Evolutionary conservation across 176 grass and related monocot species (phyloP), one percentile per base, ranked within the genome.

Genomic region (Lolium multiflorum): DNA sequence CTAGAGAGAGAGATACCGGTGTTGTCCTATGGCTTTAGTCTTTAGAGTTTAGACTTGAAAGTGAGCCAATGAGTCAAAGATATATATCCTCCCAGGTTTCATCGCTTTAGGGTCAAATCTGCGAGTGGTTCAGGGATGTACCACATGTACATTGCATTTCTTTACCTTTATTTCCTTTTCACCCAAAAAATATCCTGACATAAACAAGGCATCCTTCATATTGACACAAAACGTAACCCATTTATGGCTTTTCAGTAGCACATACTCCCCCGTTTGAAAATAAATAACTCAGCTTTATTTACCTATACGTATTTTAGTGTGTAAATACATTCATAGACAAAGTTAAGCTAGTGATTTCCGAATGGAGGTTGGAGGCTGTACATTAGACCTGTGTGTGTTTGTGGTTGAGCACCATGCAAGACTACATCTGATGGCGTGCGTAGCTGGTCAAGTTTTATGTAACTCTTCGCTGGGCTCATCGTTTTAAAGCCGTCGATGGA

Each of bases 91-190:
- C 28, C 28, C 16, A 65, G 24, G 26, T 4, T 31, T 25, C 28
- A 57, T 77, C 51, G 11, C 74, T 57, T 56, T 77, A 35, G 4
- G 50, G 16, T 57, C 74, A 77, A 55, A 28, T 76, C 18, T 55
- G 50, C 46, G 25, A 4, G 4, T 68, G 31, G 15, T 37, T 55
- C 25, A 9, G 48, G 9, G 24, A 13, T 18, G 9, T 54, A 28
- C 13, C 63, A 6, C 26, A 67, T 67, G 26, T 67, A 31, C 26
- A 28, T 74, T 14, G 4, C 10, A 6, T 72, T 49, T 22, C 51
- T 38, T 64, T 64, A 64, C 10, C 35, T 38, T 57, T 12, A 1
- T n/a, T 20, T 77, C 18, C 7, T 31, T 56, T 3, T 55, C 4
- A 8, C 15, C 66, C 16, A 76, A 11, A 11, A n/a, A 38, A 18